These are phyloP conservation scores for Cryptococcus sp. DNA, from an alignment of 1,284 basidiomycete genomes.

Conservation along the genomic window DNA sequence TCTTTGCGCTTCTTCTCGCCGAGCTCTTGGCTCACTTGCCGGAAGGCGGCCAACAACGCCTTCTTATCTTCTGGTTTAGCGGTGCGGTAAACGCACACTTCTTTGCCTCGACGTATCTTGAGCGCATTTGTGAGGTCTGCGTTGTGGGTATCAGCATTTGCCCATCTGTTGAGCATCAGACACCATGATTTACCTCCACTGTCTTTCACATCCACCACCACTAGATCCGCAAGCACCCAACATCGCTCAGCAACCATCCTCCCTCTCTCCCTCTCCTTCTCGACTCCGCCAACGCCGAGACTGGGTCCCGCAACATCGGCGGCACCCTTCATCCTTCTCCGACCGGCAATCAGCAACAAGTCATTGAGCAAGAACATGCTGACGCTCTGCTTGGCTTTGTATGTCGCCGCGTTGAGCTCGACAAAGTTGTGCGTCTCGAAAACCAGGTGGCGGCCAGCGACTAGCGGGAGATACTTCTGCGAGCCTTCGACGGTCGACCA, in stretches of 20 bases:
- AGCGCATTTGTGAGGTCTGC: constrained; percentile 90
- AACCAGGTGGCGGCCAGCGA: constrained; percentile 86
- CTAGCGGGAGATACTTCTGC: constrained; percentile 88
- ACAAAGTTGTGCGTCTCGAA: constrained; percentile 81
- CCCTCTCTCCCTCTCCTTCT: constrained; percentile 61
- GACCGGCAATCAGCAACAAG: constrained; percentile 80
- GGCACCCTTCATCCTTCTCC: constrained; percentile 45
- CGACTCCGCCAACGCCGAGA: constrained; percentile 43
- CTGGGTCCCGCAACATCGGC: constrained; percentile 56
- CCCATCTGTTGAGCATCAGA: neutral
- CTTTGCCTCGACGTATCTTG: constrained; percentile 91
- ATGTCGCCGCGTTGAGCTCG: constrained; percentile 90
- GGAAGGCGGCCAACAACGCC: constrained; percentile 77
- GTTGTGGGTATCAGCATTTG: neutral
- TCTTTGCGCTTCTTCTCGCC: constrained; percentile 85
- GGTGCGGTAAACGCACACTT: constrained; percentile 89
- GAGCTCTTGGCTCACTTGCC: constrained; percentile 88
- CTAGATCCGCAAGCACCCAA: constrained; percentile 88
- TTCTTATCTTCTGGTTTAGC: constrained; percentile 83
- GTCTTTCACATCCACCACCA: constrained; percentile 94
- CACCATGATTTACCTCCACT: constrained; percentile 66
- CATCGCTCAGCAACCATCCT: constrained; percentile 85
- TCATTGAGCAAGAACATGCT: constrained; percentile 92
- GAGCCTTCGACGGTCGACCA: constrained; percentile 95
- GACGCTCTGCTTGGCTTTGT: constrained; percentile 84